Base-by-base conservation (phyloP, 73 alveolate species). In the Paramecium biaurelia region DNA sequence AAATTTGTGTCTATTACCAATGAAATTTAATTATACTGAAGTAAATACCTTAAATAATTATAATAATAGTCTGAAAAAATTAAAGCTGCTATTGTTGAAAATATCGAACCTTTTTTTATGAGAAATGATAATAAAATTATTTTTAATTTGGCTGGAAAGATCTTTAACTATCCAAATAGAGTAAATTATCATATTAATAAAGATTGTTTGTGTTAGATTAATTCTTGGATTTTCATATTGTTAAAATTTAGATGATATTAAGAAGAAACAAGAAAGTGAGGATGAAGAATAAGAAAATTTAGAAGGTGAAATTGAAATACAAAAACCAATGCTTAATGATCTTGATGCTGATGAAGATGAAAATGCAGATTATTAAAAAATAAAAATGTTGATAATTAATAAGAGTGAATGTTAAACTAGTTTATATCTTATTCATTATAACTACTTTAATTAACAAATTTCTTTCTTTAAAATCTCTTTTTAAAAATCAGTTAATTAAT, bases 21-120 rank as follows among this genome's bases (percentile, higher is more conserved):
- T 79, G 90, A 38, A 76, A 20, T 79, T 79, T 34, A 79, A 32
- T 47, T 79, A 79, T 43, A 79, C 90, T 79, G 70, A 79, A 47
- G 84, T 63, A 63, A 6, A 2, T 14, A 30, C 6, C 23, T 30
- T 12, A 10, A n/a, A 11, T 32, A 30, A 11, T 23, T 63, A 26
- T 26, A 5, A 53, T 53, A 5, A 53, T 4, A 63, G 84, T 79
- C 90, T n/a, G 90, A 79, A 47, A 79, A 79, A 41, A 79, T 79
- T 3, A 42, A 76, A 79, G 43, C 90, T 42, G 90, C 43, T 2
- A 45, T 79, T 38, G 76, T 79, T 18, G 90, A 79, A 47, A 79
- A 79, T 79, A 79, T 79, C 76, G 72, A 26, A 14, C 76, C 70
- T 38, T 79, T 79, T 47, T 79, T 43, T 47, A 79, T 79, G 90